These are phyloP conservation scores for Oryza brachyantha DNA, from an alignment of 176 grass and related monocot species.

Conservation along the genomic window DNA sequence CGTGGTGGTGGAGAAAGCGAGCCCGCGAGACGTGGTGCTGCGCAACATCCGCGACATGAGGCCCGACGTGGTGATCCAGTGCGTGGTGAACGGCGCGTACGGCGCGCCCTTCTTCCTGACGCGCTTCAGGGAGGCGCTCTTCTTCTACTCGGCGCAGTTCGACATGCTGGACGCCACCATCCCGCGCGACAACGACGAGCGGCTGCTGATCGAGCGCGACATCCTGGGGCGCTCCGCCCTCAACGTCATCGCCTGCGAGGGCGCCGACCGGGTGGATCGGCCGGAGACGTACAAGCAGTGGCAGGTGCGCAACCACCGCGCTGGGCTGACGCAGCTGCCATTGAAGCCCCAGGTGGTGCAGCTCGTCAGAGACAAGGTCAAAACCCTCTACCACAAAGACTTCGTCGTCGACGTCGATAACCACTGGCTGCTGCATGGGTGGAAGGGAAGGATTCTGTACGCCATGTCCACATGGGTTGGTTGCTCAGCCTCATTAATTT, in stretches of 20 bases:
- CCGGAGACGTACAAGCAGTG: slow-evolving; percentile 56
- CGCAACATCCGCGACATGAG: slow-evolving; percentile 24
- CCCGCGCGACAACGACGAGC: slow-evolving; percentile 25
- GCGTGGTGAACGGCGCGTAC: slow-evolving; percentile 27
- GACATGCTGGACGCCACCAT: slow-evolving; percentile 37
- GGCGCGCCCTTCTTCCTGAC: slow-evolving; percentile 40
- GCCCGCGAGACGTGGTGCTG: slow-evolving; percentile 36
- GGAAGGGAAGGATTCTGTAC: slow-evolving; percentile 48
- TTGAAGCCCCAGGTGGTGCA: background rate
- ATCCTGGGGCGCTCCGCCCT: slow-evolving; percentile 7
- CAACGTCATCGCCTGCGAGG: slow-evolving; percentile 51
- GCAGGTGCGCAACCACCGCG: slow-evolving; percentile 26
- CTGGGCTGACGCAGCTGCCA: slow-evolving; percentile 34
- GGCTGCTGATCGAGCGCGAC: slow-evolving; percentile 39
- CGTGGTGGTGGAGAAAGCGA: background rate
- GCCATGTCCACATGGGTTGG: slow-evolving; percentile 40
- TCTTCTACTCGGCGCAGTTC: slow-evolving; percentile 27
- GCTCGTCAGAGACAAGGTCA: slow-evolving; percentile 9
- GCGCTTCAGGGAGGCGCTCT: slow-evolving; percentile 41
- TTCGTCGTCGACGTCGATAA: slow-evolving; percentile 39
- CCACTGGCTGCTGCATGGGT: slow-evolving; percentile 40
- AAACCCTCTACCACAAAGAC: slow-evolving; percentile 33
- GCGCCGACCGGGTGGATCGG: slow-evolving; percentile 42
- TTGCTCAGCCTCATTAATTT: slow-evolving; percentile 8
- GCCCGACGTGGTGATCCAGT: slow-evolving; percentile 31